Base-by-base conservation (phyloP, 2,329 filamentous ascomycete species). In the Atkinsonella hypoxylon region DNA sequence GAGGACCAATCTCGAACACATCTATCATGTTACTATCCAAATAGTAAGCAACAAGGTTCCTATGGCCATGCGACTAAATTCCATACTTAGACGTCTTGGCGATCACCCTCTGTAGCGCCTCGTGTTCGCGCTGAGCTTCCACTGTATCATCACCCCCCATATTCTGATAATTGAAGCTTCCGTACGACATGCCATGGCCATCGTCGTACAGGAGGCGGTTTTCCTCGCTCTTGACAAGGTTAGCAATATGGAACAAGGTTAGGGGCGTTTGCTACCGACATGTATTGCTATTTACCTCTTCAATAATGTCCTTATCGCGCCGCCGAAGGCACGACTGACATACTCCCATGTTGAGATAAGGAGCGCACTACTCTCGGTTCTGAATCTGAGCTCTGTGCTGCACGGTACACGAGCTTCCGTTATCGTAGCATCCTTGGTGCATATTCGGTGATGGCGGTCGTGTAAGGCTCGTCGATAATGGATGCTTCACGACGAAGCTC, bases 1-100 rank as follows among this genome's bases (percentile, higher is more conserved):
- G 73, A 20, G 78, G 77, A 36, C 76, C 74, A 59, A 82, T 81
- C 55, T 83, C 79, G 65, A 83, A 83, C 45, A 84, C 78, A 61
- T 84, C 81, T 53, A 84, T 79, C 67, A 84, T 78, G 59, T 83
- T 82, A 59, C 81, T 84, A 60, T 31, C 34, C 49, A 2, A 49
- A 32, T 30, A n/a, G 39, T 59, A 45, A 51, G 39, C 12, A 17
- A 34, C n/a, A 10, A 5, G 7, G 9, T 36, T 40, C 2, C 46
- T 3, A 11, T 2, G 11, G n/a, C 13, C 7, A 2, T 5, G 26
- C 9, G n/a, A 42, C 10, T 8, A 26, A 39, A 38, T 17, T 9
- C 61, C 73, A 55, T 70, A 83, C 81, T 82, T 79, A 45, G 81
- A 82, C 46, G 81, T 83, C 56, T 77, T 77, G 44, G 78, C 77